Evolutionary conservation across 169 alveolate genomes (phyloP), one percentile per base, ranked within the genome.

Genomic region (Cryptosporidium parvum): DNA sequence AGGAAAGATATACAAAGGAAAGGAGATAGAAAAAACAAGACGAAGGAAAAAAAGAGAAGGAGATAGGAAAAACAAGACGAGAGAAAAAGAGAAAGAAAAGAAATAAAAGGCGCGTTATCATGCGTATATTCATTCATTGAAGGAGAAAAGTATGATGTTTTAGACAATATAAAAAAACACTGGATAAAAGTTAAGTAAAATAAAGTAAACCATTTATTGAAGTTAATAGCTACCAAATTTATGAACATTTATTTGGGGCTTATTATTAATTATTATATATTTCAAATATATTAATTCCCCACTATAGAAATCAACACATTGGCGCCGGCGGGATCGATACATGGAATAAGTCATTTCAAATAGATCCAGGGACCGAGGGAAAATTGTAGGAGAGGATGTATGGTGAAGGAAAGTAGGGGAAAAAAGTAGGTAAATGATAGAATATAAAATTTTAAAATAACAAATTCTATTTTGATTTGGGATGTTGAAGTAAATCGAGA

Each of bases 361-460:
- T 35, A 37, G 42, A 65, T 65, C 72, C 72, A 65, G 42, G 72
- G 72, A 65, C 51, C 33, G 69, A 26, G 72, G 72, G 72, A 65
- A 65, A 65, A 65, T 16, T 35, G 31, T 31, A 10, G 53, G 53
- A 26, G 48, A 65, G 35, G n/a, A 56, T 56, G 18, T 56, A 56
- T 1, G 1, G n/a, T 8, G 0, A 35, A n/a, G 26, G 18, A 56
- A 48, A 1, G 7, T 48, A 14, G 23, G 12, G 18, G 18, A 48
- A 48, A 48, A 48, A 14, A 48, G 3, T 48, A 14, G 21, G 4
- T 56, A 21, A 56, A 21, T 23, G 12, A 10, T 56, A 16, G 37
- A 26, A 23, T 56, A 3, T 56, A 8, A 9, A 42, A 42, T 26
- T 56, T n/a, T 56, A 16, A 16, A 10, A 56, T 53, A 21, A 23